Conservation (phyloP, 306 rosid genomes). For the Prunus mume region DNA sequence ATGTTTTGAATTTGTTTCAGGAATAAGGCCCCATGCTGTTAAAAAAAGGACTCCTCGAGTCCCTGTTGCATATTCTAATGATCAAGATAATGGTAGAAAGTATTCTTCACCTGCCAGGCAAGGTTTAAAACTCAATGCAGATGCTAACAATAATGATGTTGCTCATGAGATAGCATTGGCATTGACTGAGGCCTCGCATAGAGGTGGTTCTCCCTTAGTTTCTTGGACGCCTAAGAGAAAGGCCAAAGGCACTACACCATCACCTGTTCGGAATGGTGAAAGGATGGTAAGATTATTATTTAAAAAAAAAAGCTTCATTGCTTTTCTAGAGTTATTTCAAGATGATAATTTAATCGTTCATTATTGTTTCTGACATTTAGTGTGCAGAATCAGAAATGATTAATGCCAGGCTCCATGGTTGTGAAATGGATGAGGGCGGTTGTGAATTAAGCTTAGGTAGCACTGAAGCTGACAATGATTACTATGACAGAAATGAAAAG, state of each 20-base stretch:
- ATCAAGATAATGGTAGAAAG: constrained; percentile 60
- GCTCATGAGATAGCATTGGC: constrained; percentile 76
- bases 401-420: constrained; percentile 33
- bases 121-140: constrained; percentile 45
- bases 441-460: constrained; percentile 77
- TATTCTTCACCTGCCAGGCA: constrained; percentile 56
- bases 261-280: constrained; percentile 46
- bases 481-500: constrained; percentile 35
- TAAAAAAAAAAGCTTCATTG: constrained; percentile 1
- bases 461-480: constrained; percentile 57
- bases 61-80: constrained; percentile 62
- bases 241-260: constrained; percentile 32
- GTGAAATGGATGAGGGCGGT: constrained; percentile 58
- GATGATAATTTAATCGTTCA: constrained; percentile 5
- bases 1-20: constrained; percentile 27
- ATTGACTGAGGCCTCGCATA: constrained; percentile 77
- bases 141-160: constrained; percentile 52
- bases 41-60: constrained; percentile 93
- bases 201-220: constrained; percentile 65
- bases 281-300: constrained; percentile 56
- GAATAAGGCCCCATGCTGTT: constrained; percentile 84
- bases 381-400: constrained; percentile 46
- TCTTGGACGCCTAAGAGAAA: constrained; percentile 58
- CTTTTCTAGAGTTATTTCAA: constrained; percentile 20
- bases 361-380: constrained; percentile 38